Percentiles rank a stretch among this genome's conserved stretches.
Conservation (phyloP, 2,329 filamentous ascomycete genomes). For the Daldinia eschscholtzii region DNA sequence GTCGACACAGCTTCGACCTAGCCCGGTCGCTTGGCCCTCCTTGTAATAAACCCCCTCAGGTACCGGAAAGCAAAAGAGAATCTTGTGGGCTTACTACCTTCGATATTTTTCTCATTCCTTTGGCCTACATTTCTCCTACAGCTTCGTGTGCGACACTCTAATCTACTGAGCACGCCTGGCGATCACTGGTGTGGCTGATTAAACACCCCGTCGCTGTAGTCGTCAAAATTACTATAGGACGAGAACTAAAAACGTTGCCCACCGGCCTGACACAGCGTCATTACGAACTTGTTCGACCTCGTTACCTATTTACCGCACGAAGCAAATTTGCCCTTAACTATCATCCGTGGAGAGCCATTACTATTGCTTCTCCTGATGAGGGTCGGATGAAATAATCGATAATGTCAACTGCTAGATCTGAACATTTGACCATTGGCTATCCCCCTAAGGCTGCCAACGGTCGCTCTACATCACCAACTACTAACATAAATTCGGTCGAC, state of each 20-base stretch:
- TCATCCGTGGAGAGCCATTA: slow-evolving; percentile 50
- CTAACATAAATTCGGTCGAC: slow-evolving; percentile 78
- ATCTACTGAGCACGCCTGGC: slow-evolving; percentile 40
- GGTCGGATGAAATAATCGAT: slow-evolving; percentile 78
- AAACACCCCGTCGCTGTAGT: slow-evolving; percentile 34
- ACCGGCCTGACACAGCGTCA: slow-evolving; percentile 46
- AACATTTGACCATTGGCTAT: slow-evolving; percentile 88
- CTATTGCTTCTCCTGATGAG: slow-evolving; percentile 58
- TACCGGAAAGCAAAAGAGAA: slow-evolving; percentile 30
- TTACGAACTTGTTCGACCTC: slow-evolving; percentile 42
- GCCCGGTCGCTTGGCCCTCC: slow-evolving; percentile 45
- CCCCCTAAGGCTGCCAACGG: slow-evolving; percentile 75
- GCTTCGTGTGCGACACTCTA: slow-evolving; percentile 47
- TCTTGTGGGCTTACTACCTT: slow-evolving; percentile 50
- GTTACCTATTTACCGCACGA: slow-evolving; percentile 40
- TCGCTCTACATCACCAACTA: slow-evolving; percentile 83
- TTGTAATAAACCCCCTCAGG: slow-evolving; percentile 50
- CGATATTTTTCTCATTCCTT: slow-evolving; percentile 43
- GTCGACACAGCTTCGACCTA: slow-evolving; percentile 38
- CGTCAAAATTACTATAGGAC: slow-evolving; percentile 42
- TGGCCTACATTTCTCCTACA: slow-evolving; percentile 43
- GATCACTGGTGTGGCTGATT: slow-evolving; percentile 38
- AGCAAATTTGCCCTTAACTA: slow-evolving; percentile 46
- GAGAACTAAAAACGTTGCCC: slow-evolving; percentile 36
- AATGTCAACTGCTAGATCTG: slow-evolving; percentile 91